A percentile compares a stretch with the other conserved stretches of the same genome.
phyloP scores from a whole-genome alignment of 768 basidiomycete species.

The Pulveroboletus sp. region DNA sequence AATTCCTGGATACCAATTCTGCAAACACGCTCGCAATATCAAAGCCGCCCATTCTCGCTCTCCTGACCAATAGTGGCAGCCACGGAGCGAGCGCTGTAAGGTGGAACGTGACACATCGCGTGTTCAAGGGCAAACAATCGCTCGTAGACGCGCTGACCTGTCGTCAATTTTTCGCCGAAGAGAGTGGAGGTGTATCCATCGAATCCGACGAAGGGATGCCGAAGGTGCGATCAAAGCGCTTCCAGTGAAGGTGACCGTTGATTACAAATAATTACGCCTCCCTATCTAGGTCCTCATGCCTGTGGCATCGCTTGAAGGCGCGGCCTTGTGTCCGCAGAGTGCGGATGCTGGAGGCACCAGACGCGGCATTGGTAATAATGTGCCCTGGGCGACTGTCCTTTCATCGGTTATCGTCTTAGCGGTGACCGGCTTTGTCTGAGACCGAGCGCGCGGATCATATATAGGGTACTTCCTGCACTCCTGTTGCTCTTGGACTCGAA shows the following conservation, averaged over 20 bases:
- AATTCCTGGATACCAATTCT: conserved; percentile 40
- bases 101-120: conserved; percentile 43
- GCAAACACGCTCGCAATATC: conserved; percentile 43
- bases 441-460: too few species aligned
- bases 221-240: conserved; percentile 34
- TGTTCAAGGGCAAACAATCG: conserved; percentile 38
- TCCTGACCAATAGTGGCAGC: conserved; percentile 53
- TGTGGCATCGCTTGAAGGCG: conserved; percentile 21
- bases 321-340: conserved; percentile 20
- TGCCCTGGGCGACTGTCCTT: conserved; percentile 9
- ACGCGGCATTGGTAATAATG: not conserved
- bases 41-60: conserved; percentile 53
- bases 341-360: conserved; percentile 1
- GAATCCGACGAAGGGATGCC: conserved; percentile 44
- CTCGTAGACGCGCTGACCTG: conserved; percentile 57
- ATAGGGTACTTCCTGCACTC: not conserved
- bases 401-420: conserved; percentile 3
- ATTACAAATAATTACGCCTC: not conserved
- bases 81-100: conserved; percentile 27
- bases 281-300: conserved; percentile 36
- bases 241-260: too few species aligned
- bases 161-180: conserved; percentile 32
- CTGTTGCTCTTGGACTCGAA: not conserved
- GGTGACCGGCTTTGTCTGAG: conserved; percentile 7
- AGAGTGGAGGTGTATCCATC: conserved; percentile 40